These are phyloP conservation scores for Geranium brycei DNA, from an alignment of 345 rosid species.

Conservation along the genomic window DNA sequence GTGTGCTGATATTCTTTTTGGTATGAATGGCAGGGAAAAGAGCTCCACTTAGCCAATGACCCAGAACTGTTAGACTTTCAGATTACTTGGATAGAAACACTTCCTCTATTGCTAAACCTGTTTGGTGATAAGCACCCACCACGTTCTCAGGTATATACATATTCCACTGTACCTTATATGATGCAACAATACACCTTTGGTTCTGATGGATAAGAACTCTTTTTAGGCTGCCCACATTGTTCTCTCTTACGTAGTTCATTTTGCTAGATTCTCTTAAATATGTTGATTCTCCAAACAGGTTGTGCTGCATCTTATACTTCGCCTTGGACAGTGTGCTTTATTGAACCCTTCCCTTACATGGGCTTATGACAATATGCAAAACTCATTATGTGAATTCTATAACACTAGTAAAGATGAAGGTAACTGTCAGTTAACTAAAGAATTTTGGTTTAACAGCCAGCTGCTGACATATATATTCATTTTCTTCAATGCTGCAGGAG, in stretches of 20 bases:
- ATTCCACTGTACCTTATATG: background rate
- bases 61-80: constrained; percentile 34
- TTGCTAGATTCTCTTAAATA: no score
- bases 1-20: background rate
- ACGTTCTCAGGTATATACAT: constrained; percentile 38
- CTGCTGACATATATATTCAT: background rate
- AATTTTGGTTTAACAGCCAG: constrained; percentile 3
- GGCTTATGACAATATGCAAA: constrained; percentile 45
- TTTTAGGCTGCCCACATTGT: background rate
- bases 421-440: constrained; percentile 12
- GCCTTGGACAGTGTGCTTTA: constrained; percentile 45
- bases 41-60: constrained; percentile 24
- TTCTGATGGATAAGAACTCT: background rate
- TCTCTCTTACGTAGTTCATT: background rate
- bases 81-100: constrained; percentile 55
- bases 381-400: constrained; percentile 40
- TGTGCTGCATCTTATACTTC: constrained; percentile 54
- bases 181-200: background rate
- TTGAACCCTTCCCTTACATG: constrained; percentile 24
- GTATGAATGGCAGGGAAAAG: constrained; percentile 29
- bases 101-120: constrained; percentile 48
- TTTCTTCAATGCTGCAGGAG: constrained; percentile 26
- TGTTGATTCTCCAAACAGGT: constrained; percentile 24
- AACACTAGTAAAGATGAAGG: constrained; percentile 38
- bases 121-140: constrained; percentile 51